Evolutionary conservation across 768 basidiomycete species (phyloP).

Genomic region (Boletus subcaerulescens): DNA sequence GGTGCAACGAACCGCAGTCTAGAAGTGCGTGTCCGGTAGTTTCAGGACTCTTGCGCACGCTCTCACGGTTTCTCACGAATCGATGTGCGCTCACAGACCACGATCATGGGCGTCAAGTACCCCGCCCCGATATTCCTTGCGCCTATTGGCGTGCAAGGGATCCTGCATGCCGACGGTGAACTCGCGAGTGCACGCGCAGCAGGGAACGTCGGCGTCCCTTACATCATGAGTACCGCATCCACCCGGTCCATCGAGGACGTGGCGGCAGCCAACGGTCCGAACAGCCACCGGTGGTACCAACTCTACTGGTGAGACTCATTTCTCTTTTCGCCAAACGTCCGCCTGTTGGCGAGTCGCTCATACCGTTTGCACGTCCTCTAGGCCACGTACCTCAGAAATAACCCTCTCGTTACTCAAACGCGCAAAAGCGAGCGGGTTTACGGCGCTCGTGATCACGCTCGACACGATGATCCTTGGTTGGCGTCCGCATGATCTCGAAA

Average conservation of each 20-base stretch:
- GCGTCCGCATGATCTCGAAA: constrained; percentile 72
- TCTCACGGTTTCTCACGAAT: background rate
- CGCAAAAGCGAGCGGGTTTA: constrained; percentile 64
- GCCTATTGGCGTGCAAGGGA: constrained; percentile 77
- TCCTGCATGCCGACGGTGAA: constrained; percentile 70
- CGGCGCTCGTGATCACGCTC: constrained; percentile 72
- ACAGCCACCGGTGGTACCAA: constrained; percentile 74
- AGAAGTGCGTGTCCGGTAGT: constrained; percentile 41
- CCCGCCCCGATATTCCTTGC: constrained; percentile 63
- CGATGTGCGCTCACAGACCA: constrained; percentile 43
- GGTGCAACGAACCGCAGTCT: constrained; percentile 55
- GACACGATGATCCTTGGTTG: constrained; percentile 74
- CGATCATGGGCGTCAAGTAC: constrained; percentile 65
- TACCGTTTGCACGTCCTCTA: constrained; percentile 21
- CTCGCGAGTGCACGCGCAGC: constrained; percentile 68
- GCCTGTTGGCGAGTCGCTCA: background rate
- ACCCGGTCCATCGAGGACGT: constrained; percentile 73
- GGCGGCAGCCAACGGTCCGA: constrained; percentile 61
- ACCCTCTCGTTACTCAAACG: constrained; percentile 63
- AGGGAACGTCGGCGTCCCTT: constrained; percentile 57
- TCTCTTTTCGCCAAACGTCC: background rate
- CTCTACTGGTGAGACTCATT: constrained; percentile 55
- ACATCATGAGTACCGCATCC: constrained; percentile 74
- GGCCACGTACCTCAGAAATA: constrained; percentile 61
- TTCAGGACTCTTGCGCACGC: too few species aligned